Conservation (phyloP, 2,329 filamentous ascomycete genomes). For the Biscogniauxia marginata region DNA sequence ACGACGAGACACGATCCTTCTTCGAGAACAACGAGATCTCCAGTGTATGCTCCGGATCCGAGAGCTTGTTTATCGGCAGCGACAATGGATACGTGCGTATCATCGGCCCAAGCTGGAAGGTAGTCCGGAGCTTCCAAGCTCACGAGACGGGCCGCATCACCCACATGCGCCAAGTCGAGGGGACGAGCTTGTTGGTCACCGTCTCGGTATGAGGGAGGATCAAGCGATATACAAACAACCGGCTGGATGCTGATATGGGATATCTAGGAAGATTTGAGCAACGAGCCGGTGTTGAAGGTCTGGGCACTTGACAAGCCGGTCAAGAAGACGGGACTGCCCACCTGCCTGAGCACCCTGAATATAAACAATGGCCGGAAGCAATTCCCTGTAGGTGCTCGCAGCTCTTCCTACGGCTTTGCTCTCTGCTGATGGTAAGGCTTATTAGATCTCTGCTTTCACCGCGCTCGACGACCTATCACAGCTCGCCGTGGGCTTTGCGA, state of each 20-base stretch:
- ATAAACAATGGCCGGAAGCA: constrained; percentile 89
- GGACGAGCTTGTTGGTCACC: constrained; percentile 82
- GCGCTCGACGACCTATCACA: constrained; percentile 87
- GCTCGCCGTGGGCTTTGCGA: constrained; percentile 91
- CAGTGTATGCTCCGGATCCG: constrained; percentile 80
- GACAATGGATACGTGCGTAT: constrained; percentile 85
- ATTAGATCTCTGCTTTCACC: constrained; percentile 80
- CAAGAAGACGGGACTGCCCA: constrained; percentile 88
- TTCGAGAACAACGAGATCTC: constrained; percentile 83
- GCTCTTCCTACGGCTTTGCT: not conserved
- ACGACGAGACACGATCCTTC: constrained; percentile 74
- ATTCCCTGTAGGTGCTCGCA: constrained; percentile 67
- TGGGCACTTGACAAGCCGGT: constrained; percentile 94
- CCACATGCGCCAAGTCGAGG: constrained; percentile 88
- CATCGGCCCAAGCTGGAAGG: constrained; percentile 82
- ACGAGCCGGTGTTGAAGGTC: constrained; percentile 89
- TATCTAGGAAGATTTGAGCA: constrained; percentile 75
- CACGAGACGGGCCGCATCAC: constrained; percentile 79
- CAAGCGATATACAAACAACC: not conserved
- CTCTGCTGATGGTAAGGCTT: constrained; percentile 1
- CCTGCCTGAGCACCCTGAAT: constrained; percentile 79
- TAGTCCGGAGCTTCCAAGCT: constrained; percentile 81
- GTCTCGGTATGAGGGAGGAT: constrained; percentile 52
- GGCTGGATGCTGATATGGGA: constrained; percentile 25
- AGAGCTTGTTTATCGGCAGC: constrained; percentile 85